Conservation (phyloP, 148 eudicot species). For the Rhododendron henanense region DNA sequence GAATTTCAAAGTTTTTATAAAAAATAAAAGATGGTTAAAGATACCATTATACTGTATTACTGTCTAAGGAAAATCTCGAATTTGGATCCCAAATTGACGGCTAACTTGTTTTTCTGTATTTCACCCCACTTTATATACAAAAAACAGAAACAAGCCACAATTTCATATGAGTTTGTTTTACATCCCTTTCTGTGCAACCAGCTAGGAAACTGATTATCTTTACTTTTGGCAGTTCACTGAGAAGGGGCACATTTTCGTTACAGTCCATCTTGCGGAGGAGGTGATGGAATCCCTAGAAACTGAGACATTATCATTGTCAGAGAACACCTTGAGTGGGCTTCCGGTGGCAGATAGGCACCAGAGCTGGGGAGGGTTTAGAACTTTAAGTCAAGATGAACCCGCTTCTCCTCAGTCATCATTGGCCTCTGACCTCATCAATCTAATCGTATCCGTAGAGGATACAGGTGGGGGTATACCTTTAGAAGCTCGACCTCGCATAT, state of each 20-base stretch:
- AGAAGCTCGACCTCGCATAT: conserved; percentile 72
- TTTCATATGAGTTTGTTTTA: not conserved
- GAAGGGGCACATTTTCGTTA: conserved; percentile 85
- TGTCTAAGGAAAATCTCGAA: too few species aligned
- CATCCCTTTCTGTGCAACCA: not conserved
- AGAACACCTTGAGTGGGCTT: conserved; percentile 69
- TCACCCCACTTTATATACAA: too few species aligned
- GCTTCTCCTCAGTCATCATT: conserved; percentile 20
- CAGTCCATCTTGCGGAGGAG: conserved; percentile 81
- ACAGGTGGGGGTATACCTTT: conserved; percentile 87
- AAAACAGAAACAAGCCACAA: not conserved
- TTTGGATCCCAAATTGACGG: too few species aligned
- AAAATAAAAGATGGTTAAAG: too few species aligned
- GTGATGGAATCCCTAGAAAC: conserved; percentile 51
- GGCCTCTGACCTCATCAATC: conserved; percentile 39
- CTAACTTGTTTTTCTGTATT: too few species aligned
- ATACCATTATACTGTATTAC: too few species aligned
- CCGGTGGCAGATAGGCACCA: conserved; percentile 66
- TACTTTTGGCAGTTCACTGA: conserved; percentile 72
- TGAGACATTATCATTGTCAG: conserved; percentile 42
- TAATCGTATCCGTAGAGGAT: conserved; percentile 89
- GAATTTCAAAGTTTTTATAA: too few species aligned
- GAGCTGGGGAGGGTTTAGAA: conserved; percentile 78
- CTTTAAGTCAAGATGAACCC: conserved; percentile 36
- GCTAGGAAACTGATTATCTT: conserved; percentile 1